These are phyloP conservation scores for Termitomyces sp. DNA, from an alignment of 1,284 basidiomycete species.

Conservation along the genomic window DNA sequence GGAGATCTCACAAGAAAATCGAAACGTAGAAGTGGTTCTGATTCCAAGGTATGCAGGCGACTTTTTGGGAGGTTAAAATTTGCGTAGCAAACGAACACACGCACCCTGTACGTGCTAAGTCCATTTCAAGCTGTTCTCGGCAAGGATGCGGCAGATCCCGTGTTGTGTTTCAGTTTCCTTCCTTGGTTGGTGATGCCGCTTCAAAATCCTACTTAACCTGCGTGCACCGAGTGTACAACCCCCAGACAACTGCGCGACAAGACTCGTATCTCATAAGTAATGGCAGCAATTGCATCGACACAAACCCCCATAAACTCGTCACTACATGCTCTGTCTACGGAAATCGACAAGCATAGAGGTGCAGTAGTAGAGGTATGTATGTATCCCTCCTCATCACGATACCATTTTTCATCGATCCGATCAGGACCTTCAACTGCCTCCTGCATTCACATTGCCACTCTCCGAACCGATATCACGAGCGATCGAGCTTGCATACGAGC, in stretches of 20 bases:
- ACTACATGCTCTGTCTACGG: conserved; percentile 1
- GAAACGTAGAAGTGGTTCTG: too few species aligned
- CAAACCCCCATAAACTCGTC: conserved; percentile 9
- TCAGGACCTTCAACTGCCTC: conserved; percentile 84
- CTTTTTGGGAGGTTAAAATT: neutral
- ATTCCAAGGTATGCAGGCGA: neutral
- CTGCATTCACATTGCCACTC: conserved; percentile 78
- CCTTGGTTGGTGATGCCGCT: too few species aligned
- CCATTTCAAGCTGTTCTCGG: neutral
- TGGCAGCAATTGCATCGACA: conserved; percentile 13
- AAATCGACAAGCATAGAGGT: conserved; percentile 52
- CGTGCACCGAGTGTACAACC: conserved; percentile 2
- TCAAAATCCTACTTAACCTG: neutral
- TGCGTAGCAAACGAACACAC: neutral
- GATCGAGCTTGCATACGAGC: conserved; percentile 82
- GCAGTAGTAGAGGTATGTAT: conserved; percentile 69
- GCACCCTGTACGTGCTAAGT: neutral
- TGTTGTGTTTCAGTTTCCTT: neutral
- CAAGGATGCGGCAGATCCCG: neutral
- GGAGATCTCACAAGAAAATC: too few species aligned
- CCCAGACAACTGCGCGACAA: neutral
- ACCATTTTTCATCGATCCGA: neutral
- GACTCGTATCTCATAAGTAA: neutral
- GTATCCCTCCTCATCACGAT: too few species aligned
- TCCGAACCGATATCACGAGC: conserved; percentile 69